Conservation (phyloP, 2,329 filamentous ascomycete species). For the Pyrenochaeta sp. region DNA sequence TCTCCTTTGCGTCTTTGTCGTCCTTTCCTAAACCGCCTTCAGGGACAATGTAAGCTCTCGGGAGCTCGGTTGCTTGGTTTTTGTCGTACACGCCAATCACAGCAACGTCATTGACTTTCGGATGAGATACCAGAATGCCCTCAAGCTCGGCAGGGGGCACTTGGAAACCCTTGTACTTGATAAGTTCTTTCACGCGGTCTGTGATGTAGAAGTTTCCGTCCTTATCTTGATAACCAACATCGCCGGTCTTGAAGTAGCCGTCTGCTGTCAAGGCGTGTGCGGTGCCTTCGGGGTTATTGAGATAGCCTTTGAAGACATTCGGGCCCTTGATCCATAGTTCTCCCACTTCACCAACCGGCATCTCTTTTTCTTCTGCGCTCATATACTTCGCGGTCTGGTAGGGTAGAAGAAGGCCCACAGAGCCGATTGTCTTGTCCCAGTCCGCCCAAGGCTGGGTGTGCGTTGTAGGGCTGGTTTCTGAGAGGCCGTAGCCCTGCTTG, state of each 20-base stretch:
- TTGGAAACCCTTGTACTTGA: conserved; percentile 57
- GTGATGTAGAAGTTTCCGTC: conserved; percentile 89
- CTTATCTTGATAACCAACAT: conserved; percentile 79
- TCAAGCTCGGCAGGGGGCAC: conserved; percentile 59
- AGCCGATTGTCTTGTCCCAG: conserved; percentile 79
- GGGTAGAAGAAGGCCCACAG: conserved; percentile 77
- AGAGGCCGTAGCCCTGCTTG: conserved; percentile 93
- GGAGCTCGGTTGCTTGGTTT: conserved; percentile 55
- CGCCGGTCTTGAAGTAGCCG: conserved; percentile 90
- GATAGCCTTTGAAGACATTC: conserved; percentile 81
- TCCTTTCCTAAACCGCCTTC: conserved; percentile 37
- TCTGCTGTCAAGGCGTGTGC: conserved; percentile 74
- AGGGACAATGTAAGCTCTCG: conserved; percentile 48
- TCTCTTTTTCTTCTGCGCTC: conserved; percentile 64
- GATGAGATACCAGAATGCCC: conserved; percentile 52
- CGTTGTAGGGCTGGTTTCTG: conserved; percentile 83
- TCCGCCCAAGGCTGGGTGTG: conserved; percentile 76
- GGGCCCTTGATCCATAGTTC: conserved; percentile 76
- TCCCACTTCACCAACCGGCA: conserved; percentile 66
- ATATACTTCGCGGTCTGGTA: conserved; percentile 86
- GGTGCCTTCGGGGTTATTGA: conserved; percentile 75
- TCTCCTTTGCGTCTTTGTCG: conserved; percentile 46
- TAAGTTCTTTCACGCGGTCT: conserved; percentile 66
- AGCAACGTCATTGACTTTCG: conserved; percentile 53
- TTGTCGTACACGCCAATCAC: conserved; percentile 56